These are phyloP conservation scores for Lipomyces spencermartinsiae DNA, from an alignment of 805 yeast genomes.

Conservation along the genomic window DNA sequence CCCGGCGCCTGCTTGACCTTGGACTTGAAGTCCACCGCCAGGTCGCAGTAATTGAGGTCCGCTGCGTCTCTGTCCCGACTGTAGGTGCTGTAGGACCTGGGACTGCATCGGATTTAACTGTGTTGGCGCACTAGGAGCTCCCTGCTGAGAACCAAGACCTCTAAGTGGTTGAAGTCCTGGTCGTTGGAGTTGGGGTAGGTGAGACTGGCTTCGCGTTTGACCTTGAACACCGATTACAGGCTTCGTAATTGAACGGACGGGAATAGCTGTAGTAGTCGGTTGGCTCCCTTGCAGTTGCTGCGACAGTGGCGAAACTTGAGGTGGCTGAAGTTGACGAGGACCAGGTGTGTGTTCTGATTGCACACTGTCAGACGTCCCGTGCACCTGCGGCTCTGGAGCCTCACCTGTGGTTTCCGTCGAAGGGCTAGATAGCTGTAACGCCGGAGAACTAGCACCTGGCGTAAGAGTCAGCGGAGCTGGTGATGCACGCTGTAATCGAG, in stretches of 20 bases:
- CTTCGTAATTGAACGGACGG: neutral
- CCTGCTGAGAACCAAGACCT: neutral
- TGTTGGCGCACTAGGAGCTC: neutral
- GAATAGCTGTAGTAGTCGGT: neutral
- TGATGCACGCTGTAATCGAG: constrained; percentile 1
- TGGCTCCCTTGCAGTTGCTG: constrained; percentile 8
- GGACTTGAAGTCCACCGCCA: constrained; percentile 4
- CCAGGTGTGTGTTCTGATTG: constrained; percentile 8
- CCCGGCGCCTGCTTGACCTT: constrained; percentile 10
- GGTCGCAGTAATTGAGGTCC: constrained; percentile 21
- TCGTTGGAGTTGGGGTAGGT: constrained; percentile 32
- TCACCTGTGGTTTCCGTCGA: neutral
- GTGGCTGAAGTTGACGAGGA: constrained; percentile 10
- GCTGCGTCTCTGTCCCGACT: constrained; percentile 18
- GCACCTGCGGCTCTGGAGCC: neutral
- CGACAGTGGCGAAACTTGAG: constrained; percentile 3
- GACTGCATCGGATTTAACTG: neutral
- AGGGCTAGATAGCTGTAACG: neutral
- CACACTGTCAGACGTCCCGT: neutral
- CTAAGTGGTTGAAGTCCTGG: constrained; percentile 22
- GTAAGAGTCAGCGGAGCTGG: neutral
- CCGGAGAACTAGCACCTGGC: neutral
- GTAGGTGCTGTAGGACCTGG: constrained; percentile 21
- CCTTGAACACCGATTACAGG: neutral
- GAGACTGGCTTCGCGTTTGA: constrained; percentile 21